Conservation (phyloP, 192 early-diverging fungal genomes). For the Coemansia sp. region DNA sequence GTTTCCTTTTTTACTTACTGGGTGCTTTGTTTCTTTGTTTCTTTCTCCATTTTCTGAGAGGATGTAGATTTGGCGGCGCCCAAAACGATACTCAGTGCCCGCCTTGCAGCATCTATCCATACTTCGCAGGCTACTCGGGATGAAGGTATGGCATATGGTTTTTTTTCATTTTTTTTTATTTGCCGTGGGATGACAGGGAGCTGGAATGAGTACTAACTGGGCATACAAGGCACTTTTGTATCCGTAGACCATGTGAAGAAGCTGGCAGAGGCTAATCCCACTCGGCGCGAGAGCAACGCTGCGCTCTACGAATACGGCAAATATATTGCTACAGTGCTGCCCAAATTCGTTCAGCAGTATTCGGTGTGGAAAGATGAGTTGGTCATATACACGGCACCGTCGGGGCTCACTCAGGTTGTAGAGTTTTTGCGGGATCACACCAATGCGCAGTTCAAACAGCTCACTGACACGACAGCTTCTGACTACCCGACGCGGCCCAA, state of each 20-base stretch:
- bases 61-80: constrained; percentile 11
- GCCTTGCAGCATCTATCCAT: constrained; percentile 22
- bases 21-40: too few relatives aligned
- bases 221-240: background rate
- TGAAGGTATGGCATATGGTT: constrained; percentile 14
- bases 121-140: constrained; percentile 24
- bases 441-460: constrained; percentile 88
- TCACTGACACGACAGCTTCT: constrained; percentile 83
- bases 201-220: background rate
- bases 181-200: background rate
- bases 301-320: constrained; percentile 83
- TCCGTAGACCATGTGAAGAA: constrained; percentile 27
- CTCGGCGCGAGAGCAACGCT: constrained; percentile 32
- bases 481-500: constrained; percentile 90
- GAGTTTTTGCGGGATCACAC: constrained; percentile 93
- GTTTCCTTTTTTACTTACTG: background rate
- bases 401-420: constrained; percentile 71
- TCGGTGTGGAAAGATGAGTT: constrained; percentile 98
- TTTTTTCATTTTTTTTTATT: background rate
- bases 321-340: constrained; percentile 80
- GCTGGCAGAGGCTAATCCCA: constrained; percentile 37
- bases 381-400: constrained; percentile 89
- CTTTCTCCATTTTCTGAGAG: background rate
- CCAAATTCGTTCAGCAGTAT: constrained; percentile 96
- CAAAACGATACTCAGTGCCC: background rate